Base-by-base conservation (phyloP, 1,284 basidiomycete genomes). In the Crepidotus sp. region DNA sequence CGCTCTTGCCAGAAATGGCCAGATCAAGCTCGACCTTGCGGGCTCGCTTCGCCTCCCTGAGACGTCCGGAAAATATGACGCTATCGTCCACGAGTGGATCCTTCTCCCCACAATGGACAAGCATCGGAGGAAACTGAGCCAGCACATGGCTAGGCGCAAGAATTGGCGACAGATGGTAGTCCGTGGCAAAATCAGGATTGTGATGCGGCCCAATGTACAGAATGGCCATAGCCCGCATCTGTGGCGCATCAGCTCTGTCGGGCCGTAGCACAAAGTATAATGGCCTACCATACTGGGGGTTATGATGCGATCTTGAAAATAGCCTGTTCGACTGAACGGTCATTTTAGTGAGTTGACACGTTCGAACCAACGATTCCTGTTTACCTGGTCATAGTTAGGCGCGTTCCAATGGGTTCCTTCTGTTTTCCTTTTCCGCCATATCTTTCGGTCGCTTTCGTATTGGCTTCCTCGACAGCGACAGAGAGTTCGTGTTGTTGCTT, bases 221-320 rank as follows among this genome's bases (percentile, higher is more conserved):
- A 56, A 98, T 94, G 1, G 94, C 93, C 94, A 98, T 98, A 0
- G 94, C 92, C 32, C 95, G 86, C 87, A 97, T 95, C 92, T 95
- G 54, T 32, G 22, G 27, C 22, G 26, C 37, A 27, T 40, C 40
- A 21, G 34, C 44, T 14, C 26, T 15, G 18, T 44, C 33, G 19
- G 25, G 21, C 40, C 15, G 29, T 13, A 27, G 10, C 29, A 26
- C 21, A n/a, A 19, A 34, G 47, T 40, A 33, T 36, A 19, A 25
- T 14, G 18, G 15, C 49, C 19, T 24, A 42, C 44, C 38, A 48
- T 45, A 24, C 35, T 44, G 11, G 30, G 45, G 10, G 46, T 46
- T 18, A 51, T 48, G 18, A 49, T 36, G 11, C 42, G 22, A 31
- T 24, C 43, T 22, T 51, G 36, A 46, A 44, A 38, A 29, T 40